Evolutionary conservation across 805 yeast species (phyloP), one percentile per base, ranked within the genome.

Genomic region (Candida bentonensis): DNA sequence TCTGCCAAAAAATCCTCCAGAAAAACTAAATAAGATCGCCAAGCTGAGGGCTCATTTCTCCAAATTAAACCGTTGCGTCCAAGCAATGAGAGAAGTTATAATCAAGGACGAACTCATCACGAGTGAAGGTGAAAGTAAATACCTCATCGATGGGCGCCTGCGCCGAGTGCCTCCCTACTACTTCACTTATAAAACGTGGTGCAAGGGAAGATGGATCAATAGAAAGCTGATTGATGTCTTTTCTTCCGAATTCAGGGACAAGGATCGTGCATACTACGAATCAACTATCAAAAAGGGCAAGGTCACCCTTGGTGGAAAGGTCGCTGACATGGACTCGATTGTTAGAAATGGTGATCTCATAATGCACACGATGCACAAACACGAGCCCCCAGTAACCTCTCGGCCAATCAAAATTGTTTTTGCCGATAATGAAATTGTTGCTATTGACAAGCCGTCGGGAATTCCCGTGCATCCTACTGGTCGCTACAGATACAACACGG

Each of bases 381-480:
- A 89, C 56, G 98, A 92, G 57, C 96, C 96, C 2, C 76, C 94
- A 0, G 88, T 88, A 62, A 81, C 44, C 28, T 66, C 61, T 47
- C 64, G 45, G 55, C 72, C 73, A 0, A 78, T 86, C 42, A 70
- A 72, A 44, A 74, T 84, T 21, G 82, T 88, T 0, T 71, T 69
- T 56, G 84, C 87, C 54, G 79, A 85, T 58, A 86, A 80, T 4
- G 74, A 82, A 42, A 58, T 86, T 21, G 68, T 92, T 3, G 94
- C 83, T 2, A 79, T 92, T 21, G 95, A 89, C 59, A 92, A 92
- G 51, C 98, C 98, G 0, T 73, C 92, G 3, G 96, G 98, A 0
- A 72, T 92, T 2, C 96, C 98, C 0, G 95, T 85, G 0, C 98
- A 92, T 59, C 97, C 98, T 2, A 82, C 96, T 0, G 98, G 97